Evolutionary conservation across 2,329 filamentous ascomycete genomes (phyloP), one percentile per base, ranked within the genome.

Genomic region (Fusarium transvaalense): DNA sequence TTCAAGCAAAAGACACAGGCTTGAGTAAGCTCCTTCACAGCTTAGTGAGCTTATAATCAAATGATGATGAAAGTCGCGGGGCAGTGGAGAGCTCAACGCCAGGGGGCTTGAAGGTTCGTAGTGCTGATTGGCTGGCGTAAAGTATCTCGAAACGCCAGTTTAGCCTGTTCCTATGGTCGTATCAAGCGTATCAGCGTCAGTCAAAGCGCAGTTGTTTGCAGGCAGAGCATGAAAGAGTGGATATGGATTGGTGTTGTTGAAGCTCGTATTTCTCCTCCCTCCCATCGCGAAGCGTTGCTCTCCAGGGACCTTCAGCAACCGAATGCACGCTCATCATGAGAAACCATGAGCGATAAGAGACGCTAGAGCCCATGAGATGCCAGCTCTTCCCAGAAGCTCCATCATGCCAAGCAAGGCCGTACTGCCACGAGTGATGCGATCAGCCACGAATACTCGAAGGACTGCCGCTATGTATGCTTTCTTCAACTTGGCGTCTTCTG

Each of bases 401-500:
- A 79, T 70, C 8, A 76, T 50, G 50, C 73, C 72, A 56, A 77
- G 47, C 17, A 75, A 46, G 34, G 74, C 68, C 19, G 77, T 61
- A 32, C 69, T 79, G 4, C 83, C 81, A 25, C 81, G 65, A 9
- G 81, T 75, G 12, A 82, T 64, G 17, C 76, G 76, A 48, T 85
- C 79, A 7, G 84, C 82, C 15, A 85, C 47, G 41, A 87, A 83
- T 17, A 85, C 65, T 51, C 75, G 78, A 51, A 82, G 53, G 10
- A 85, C 76, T 3, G 79, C 69, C 5, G 72, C 63, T 32, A 78
- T 69, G 62, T 87, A 86, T 3, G 54, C 31, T 23, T 35, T 68
- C 70, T 76, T 77, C 29, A 73, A 61, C 31, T 52, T 25, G 10
- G 50, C 35, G 27, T 80, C 72, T 23, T 75, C 75, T 38, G 76